A percentile compares a stretch with the other conserved stretches of the same genome.
Evolutionary conservation across 257 asterid species (phyloP).

Genomic region (Scutellaria galericulata): DNA sequence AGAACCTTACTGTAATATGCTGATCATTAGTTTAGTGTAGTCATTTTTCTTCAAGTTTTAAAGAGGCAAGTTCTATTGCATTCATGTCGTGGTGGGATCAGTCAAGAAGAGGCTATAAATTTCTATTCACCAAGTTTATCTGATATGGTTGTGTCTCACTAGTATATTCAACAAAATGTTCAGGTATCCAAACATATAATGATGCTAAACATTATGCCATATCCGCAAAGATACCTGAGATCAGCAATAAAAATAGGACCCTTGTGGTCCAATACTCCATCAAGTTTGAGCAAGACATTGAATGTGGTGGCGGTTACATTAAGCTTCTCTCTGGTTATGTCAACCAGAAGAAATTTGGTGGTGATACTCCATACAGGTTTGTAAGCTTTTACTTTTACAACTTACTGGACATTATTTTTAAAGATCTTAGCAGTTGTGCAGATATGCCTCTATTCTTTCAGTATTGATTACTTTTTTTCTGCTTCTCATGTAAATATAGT

Average conservation of each 20-base stretch:
- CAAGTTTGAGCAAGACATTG: conserved; percentile 91
- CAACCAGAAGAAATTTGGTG: conserved; percentile 96
- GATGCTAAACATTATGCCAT: conserved; percentile 91
- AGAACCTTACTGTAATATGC: too few relatives aligned
- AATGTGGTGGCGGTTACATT: conserved; percentile 96
- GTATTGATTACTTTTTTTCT: too few relatives aligned
- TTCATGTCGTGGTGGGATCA: too few relatives aligned
- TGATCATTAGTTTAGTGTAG: too few relatives aligned
- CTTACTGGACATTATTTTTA: neutral
- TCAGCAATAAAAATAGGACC: conserved; percentile 88
- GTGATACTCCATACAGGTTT: conserved; percentile 98
- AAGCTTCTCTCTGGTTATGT: conserved; percentile 93
- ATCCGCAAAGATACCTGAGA: conserved; percentile 92
- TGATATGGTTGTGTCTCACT: conserved; percentile 6
- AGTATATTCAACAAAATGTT: conserved; percentile 10
- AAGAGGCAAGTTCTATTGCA: too few relatives aligned
- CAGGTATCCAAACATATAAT: conserved; percentile 87
- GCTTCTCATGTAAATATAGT: too few relatives aligned
- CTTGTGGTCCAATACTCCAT: conserved; percentile 90
- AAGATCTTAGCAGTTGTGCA: too few relatives aligned
- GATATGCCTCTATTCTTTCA: too few relatives aligned
- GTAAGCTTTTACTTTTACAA: neutral
- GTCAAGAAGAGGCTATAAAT: too few relatives aligned
- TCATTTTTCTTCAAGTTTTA: too few relatives aligned
- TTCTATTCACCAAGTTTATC: neutral